Evolutionary conservation across 1,284 basidiomycete genomes (phyloP).

Genomic region (Puccinia coronata): DNA sequence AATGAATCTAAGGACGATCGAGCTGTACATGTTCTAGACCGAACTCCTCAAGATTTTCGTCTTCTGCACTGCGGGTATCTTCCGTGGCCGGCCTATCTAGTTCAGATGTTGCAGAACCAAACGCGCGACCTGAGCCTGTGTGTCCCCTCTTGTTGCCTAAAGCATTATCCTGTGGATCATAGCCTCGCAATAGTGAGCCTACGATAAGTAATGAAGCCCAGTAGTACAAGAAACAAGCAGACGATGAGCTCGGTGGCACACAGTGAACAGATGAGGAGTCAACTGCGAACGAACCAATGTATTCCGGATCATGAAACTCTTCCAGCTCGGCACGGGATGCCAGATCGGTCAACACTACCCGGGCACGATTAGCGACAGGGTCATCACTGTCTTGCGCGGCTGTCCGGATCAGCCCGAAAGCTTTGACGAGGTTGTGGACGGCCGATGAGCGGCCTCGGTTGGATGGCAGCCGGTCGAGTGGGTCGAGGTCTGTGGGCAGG

Average conservation of each 20-base stretch:
- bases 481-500: constrained; percentile 59
- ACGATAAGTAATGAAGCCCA: too few relatives aligned
- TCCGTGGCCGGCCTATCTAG: not conserved
- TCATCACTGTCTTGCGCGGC: constrained; percentile 48
- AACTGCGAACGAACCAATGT: constrained; percentile 32
- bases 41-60: constrained; percentile 60
- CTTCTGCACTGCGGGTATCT: constrained; percentile 53
- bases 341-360: not conserved
- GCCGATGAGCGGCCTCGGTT: constrained; percentile 76
- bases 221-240: not conserved
- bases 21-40: constrained; percentile 69
- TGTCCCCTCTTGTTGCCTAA: too few relatives aligned
- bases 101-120: not conserved
- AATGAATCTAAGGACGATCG: constrained; percentile 17
- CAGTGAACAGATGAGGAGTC: too few relatives aligned
- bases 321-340: constrained; percentile 32
- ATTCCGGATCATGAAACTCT: constrained; percentile 41
- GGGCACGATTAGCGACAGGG: constrained; percentile 59
- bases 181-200: constrained; percentile 6
- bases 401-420: constrained; percentile 65
- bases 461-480: constrained; percentile 72
- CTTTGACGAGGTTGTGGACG: constrained; percentile 72
- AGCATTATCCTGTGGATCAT: not conserved
- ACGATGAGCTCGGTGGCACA: not conserved
- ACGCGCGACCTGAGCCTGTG: too few relatives aligned